These are phyloP conservation scores for Acanthamoeba lenticulata DNA, from an alignment of 208 protist species.

Conservation along the genomic window DNA sequence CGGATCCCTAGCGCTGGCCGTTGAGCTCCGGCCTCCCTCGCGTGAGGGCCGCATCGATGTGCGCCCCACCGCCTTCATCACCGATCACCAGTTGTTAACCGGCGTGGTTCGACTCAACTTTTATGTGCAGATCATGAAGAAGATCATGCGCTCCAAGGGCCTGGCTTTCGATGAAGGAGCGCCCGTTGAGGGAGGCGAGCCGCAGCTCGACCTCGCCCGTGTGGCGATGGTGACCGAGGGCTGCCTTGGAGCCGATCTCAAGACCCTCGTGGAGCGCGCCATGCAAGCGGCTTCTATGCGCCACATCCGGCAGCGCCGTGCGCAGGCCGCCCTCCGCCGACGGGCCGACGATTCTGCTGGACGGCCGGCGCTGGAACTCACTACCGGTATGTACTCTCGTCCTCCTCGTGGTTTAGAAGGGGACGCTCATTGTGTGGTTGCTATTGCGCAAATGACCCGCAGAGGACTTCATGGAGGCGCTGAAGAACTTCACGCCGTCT, in stretches of 20 bases:
- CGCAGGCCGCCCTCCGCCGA: too few species aligned
- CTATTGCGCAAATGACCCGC: too few species aligned
- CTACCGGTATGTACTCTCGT: not conserved
- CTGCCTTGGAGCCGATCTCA: constrained; percentile 68
- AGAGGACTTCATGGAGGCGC: constrained; percentile 50
- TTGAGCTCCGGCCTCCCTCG: constrained; percentile 57
- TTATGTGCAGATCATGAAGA: not conserved
- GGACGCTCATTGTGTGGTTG: too few species aligned
- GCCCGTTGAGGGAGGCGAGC: too few species aligned
- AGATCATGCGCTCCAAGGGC: not conserved
- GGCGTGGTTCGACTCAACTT: not conserved
- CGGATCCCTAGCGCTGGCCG: constrained; percentile 30
- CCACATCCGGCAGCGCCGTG: not conserved
- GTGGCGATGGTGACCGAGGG: constrained; percentile 68
- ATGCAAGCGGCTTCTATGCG: constrained; percentile 71
- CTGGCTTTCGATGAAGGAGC: not conserved
- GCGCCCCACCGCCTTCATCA: not conserved
- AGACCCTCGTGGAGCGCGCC: constrained; percentile 67
- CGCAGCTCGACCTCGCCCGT: constrained; percentile 29
- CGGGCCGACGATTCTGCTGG: not conserved
- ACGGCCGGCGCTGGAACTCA: not conserved
- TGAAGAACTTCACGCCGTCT: constrained; percentile 77
- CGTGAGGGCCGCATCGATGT: not conserved
- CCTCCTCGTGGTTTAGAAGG: not conserved
- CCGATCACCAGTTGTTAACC: not conserved